These are phyloP conservation scores for Penicillium sp. DNA, from an alignment of 2,329 filamentous ascomycete species.

Conservation along the genomic window DNA sequence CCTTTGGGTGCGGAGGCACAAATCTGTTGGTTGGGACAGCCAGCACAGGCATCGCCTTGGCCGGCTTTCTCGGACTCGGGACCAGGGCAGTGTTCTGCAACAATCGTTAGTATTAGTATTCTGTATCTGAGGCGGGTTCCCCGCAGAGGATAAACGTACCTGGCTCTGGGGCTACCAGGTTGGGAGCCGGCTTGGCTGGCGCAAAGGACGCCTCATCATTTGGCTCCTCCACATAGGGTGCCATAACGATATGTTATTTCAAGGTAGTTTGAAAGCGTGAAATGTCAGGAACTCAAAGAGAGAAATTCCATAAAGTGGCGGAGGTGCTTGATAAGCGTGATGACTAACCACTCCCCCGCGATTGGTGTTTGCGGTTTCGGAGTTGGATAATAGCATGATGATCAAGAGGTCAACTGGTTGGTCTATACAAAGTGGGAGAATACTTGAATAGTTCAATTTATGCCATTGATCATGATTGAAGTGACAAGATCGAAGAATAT, in stretches of 20 bases:
- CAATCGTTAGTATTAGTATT: neutral
- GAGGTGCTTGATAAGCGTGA: conserved; percentile 36
- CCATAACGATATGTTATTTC: conserved; percentile 55
- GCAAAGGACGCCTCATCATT: conserved; percentile 69
- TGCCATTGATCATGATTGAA: neutral
- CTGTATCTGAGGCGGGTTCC: neutral
- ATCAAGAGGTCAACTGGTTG: no score
- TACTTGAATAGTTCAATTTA: neutral
- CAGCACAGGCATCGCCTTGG: conserved; percentile 78
- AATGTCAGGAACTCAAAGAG: neutral
- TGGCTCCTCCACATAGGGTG: conserved; percentile 76
- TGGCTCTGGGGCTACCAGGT: conserved; percentile 90
- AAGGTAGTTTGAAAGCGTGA: neutral
- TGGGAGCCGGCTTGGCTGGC: conserved; percentile 74
- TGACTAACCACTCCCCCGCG: conserved; percentile 32
- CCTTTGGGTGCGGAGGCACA: conserved; percentile 94
- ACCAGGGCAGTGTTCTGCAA: conserved; percentile 83
- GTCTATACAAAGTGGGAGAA: neutral
- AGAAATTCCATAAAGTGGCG: conserved; percentile 22
- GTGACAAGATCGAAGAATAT: no score
- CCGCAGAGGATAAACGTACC: conserved; percentile 42
- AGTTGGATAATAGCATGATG: neutral
- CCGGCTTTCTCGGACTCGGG: conserved; percentile 60
- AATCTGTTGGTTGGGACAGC: conserved; percentile 93
- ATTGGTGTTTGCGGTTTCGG: conserved; percentile 23